Percentiles rank a stretch among this genome's conserved stretches.
Evolutionary conservation across 2,329 filamentous ascomycete genomes (phyloP).

Genomic region (Phaeosphaeriaceae sp.): DNA sequence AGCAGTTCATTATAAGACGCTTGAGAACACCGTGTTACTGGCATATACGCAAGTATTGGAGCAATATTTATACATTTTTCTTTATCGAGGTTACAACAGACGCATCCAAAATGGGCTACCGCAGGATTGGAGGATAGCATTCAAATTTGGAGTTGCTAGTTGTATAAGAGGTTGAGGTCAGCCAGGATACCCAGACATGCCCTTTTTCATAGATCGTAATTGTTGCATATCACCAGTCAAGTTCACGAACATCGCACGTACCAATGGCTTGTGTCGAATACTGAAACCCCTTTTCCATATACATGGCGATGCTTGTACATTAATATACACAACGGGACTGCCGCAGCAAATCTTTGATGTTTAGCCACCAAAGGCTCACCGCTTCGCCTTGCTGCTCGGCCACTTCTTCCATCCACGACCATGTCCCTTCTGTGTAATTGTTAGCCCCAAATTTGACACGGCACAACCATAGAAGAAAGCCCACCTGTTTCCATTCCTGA

Average conservation of each 20-base stretch:
- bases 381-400: constrained; percentile 57
- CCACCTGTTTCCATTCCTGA: constrained; percentile 75
- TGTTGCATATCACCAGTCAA: background rate
- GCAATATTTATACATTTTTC: background rate
- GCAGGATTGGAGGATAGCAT: background rate
- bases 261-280: background rate
- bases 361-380: background rate
- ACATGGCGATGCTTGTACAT: too few relatives aligned
- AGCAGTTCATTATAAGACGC: background rate
- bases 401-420: constrained; percentile 77
- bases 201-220: constrained; percentile 4
- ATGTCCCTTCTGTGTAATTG: constrained; percentile 65
- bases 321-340: too few relatives aligned
- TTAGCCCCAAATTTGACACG: background rate
- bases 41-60: background rate
- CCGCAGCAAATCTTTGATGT: too few relatives aligned
- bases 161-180: constrained; percentile 4
- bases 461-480: background rate
- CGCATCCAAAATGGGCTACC: background rate
- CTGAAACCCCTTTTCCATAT: too few relatives aligned
- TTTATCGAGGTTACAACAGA: background rate
- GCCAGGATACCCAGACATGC: constrained; percentile 21
- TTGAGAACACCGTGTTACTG: background rate
- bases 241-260: background rate
- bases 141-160: constrained; percentile 10